phyloP scores from a whole-genome alignment of 225 moss, liverwort and hornwort species.

The Ulota crispa region DNA sequence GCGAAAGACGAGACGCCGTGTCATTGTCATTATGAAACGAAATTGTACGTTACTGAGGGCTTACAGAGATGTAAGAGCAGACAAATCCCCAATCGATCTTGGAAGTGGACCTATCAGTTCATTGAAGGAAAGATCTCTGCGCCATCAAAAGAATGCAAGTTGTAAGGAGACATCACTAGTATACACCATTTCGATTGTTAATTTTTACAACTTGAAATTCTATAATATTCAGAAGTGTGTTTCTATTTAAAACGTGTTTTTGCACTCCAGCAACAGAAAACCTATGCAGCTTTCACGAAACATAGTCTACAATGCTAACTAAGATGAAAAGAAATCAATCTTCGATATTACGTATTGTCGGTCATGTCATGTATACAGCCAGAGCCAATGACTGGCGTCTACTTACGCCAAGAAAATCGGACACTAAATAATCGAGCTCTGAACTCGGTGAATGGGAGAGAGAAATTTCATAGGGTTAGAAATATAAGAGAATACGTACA shows the following conservation, averaged over 20 bases:
- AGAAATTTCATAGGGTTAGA: background rate
- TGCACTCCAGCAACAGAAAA: constrained; percentile 4
- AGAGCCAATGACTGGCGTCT: background rate
- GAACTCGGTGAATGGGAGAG: background rate
- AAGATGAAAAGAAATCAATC: background rate
- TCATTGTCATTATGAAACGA: background rate
- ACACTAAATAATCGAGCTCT: background rate
- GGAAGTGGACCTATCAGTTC: constrained; percentile 57
- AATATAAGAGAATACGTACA: constrained; percentile 39
- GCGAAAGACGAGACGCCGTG: background rate
- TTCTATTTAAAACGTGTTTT: background rate
- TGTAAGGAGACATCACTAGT: constrained; percentile 3
- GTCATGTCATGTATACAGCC: background rate
- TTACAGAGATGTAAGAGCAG: constrained; percentile 53
- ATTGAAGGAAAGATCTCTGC: constrained; percentile 74
- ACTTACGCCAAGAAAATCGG: background rate
- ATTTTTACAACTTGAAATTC: background rate
- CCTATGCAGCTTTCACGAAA: background rate
- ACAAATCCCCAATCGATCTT: constrained; percentile 52
- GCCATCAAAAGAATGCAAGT: background rate
- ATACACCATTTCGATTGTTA: background rate
- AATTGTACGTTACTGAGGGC: background rate
- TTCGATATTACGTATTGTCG: background rate
- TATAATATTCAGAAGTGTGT: background rate
- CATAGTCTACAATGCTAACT: background rate